Evolutionary conservation across 805 yeast genomes (phyloP).

Genomic region (Candida alai): DNA sequence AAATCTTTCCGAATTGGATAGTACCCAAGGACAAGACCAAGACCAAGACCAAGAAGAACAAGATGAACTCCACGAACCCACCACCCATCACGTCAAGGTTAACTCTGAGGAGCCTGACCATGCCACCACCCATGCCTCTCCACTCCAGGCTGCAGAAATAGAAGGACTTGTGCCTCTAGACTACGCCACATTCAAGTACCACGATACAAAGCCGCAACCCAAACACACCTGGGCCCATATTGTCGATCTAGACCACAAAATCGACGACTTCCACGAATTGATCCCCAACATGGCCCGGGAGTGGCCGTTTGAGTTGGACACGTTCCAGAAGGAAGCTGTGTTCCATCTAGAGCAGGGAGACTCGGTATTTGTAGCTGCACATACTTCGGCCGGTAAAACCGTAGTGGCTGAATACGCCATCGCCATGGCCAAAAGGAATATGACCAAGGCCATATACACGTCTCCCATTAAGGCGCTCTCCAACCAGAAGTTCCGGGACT

Average conservation of each 20-base stretch:
- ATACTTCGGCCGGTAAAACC: constrained; percentile 97
- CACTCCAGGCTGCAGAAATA: constrained; percentile 42
- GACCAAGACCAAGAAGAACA: constrained; percentile 15
- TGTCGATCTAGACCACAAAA: constrained; percentile 78
- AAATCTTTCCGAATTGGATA: constrained; percentile 10
- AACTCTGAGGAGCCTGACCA: neutral
- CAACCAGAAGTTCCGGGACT: constrained; percentile 87
- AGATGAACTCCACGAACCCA: constrained; percentile 3
- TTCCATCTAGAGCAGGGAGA: constrained; percentile 97
- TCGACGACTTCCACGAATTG: constrained; percentile 80
- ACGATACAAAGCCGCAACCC: constrained; percentile 14
- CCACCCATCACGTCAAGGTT: neutral
- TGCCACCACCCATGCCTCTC: constrained; percentile 9
- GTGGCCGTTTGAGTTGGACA: constrained; percentile 94
- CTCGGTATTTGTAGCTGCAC: constrained; percentile 98
- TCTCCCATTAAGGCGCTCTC: constrained; percentile 92
- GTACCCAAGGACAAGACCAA: constrained; percentile 12
- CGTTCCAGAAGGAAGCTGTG: constrained; percentile 95
- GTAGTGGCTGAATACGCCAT: constrained; percentile 98
- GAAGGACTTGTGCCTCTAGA: constrained; percentile 41
- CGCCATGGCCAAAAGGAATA: constrained; percentile 91
- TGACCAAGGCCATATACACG: constrained; percentile 95
- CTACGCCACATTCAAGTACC: constrained; percentile 17
- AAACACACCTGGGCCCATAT: constrained; percentile 88
- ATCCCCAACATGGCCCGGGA: constrained; percentile 90